Percentiles rank a stretch among this genome's conserved stretches.
These are phyloP conservation scores for Globisporangium nagaii DNA, from an alignment of 352 stramenopile species.

Conservation along the genomic window DNA sequence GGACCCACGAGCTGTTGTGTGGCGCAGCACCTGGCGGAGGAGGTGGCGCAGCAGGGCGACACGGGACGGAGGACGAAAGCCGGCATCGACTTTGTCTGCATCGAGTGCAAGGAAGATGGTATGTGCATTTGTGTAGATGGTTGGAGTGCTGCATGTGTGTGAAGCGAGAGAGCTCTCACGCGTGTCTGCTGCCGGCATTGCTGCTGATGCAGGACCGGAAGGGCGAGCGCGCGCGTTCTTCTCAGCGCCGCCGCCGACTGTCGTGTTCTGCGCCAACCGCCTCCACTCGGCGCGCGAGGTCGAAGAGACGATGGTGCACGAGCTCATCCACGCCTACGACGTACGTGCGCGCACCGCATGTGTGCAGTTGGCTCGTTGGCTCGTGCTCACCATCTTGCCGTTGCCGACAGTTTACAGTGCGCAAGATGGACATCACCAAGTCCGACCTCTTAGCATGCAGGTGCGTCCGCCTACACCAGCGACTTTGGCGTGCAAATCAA, in stretches of 20 bases:
- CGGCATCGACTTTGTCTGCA: constrained; percentile 68
- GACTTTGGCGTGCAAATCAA: too few species aligned
- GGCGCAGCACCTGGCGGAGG: constrained; percentile 39
- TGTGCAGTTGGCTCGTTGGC: too few species aligned
- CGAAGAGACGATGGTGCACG: constrained; percentile 80
- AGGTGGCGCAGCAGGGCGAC: constrained; percentile 21
- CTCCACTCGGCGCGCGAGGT: constrained; percentile 67
- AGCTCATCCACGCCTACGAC: constrained; percentile 84
- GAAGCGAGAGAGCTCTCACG: neutral
- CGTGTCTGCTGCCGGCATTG: neutral
- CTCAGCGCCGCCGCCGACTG: constrained; percentile 68
- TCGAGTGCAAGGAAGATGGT: constrained; percentile 74
- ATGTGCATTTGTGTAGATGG: neutral
- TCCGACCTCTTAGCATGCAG: constrained; percentile 73
- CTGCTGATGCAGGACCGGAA: constrained; percentile 41
- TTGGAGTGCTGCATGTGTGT: neutral
- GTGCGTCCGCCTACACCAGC: constrained; percentile 17
- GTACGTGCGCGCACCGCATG: too few species aligned
- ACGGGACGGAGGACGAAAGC: constrained; percentile 6
- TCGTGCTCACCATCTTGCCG: neutral
- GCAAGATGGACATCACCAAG: constrained; percentile 85
- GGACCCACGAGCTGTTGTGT: neutral
- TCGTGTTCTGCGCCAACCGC: constrained; percentile 81
- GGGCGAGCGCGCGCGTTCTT: constrained; percentile 77
- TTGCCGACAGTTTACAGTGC: constrained; percentile 61